Conservation (phyloP, 306 rosid species). For the Cucumis melo region DNA sequence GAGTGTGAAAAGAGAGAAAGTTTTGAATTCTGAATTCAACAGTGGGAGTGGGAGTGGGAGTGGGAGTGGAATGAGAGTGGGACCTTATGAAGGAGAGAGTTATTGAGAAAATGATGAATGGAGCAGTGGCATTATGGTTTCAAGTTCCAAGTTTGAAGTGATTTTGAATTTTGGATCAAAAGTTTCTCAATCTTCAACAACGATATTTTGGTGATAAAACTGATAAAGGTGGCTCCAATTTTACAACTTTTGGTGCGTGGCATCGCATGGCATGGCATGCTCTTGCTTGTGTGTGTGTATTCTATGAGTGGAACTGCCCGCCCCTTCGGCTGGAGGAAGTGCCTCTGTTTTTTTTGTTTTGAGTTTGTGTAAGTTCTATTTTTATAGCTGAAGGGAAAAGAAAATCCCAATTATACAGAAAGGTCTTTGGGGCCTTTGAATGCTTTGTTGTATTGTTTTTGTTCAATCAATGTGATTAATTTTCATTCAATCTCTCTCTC, state of each 20-base stretch:
- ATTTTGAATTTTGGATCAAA: not conserved
- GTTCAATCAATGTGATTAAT: slow-evolving; percentile 26
- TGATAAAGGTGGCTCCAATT: not conserved
- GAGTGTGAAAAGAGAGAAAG: slow-evolving; percentile 33
- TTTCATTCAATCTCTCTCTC: not conserved
- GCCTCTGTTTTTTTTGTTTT: not conserved
- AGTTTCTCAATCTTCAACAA: slow-evolving; percentile 1
- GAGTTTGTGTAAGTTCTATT: slow-evolving; percentile 10
- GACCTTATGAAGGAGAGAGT: slow-evolving; percentile 12
- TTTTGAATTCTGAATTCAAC: slow-evolving; percentile 24
- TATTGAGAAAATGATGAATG: not conserved
- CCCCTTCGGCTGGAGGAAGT: slow-evolving; percentile 3
- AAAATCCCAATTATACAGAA: slow-evolving; percentile 7
- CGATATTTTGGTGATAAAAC: not conserved
- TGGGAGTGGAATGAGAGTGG: slow-evolving; percentile 33
- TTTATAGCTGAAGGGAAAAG: not conserved
- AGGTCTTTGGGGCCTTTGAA: slow-evolving; percentile 85
- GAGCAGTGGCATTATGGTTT: slow-evolving; percentile 18
- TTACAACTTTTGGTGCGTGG: not conserved
- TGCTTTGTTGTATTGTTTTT: slow-evolving; percentile 30
- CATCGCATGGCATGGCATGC: not conserved
- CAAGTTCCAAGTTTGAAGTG: slow-evolving; percentile 7
- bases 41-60: slow-evolving; percentile 27
- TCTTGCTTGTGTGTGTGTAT: not conserved
- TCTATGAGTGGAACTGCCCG: not conserved